These are phyloP conservation scores for Phycomyces nitens DNA, from an alignment of 192 early-diverging fungal species.

Conservation along the genomic window DNA sequence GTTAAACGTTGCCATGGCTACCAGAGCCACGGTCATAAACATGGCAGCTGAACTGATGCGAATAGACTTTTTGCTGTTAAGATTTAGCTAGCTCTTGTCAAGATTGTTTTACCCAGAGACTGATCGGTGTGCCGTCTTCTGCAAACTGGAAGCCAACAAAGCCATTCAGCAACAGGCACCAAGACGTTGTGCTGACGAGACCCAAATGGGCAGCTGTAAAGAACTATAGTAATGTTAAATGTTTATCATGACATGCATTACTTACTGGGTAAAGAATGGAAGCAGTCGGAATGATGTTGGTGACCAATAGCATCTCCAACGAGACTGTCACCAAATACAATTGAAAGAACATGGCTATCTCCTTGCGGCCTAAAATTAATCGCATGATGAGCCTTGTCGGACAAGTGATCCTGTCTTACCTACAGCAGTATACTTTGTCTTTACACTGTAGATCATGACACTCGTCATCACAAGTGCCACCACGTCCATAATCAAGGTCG, in stretches of 20 bases:
- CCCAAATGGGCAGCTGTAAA: slow-evolving; percentile 79
- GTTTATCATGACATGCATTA: slow-evolving; percentile 7
- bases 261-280: slow-evolving; percentile 62
- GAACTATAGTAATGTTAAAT: slow-evolving; percentile 50
- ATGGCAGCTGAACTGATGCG: slow-evolving; percentile 78
- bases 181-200: slow-evolving; percentile 77
- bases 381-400: neutral
- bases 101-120: slow-evolving; percentile 91
- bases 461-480: slow-evolving; percentile 89
- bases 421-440: slow-evolving; percentile 97
- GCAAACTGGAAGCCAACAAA: slow-evolving; percentile 95
- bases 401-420: slow-evolving; percentile 47
- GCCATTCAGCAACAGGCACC: slow-evolving; percentile 90
- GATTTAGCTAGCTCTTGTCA: no score
- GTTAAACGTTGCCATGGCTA: slow-evolving; percentile 81
- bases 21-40: slow-evolving; percentile 70
- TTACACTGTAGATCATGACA: slow-evolving; percentile 96
- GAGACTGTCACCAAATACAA: slow-evolving; percentile 81
- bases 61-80: no score
- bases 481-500: slow-evolving; percentile 88
- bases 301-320: slow-evolving; percentile 84
- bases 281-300: slow-evolving; percentile 87
- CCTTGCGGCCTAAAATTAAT: slow-evolving; percentile 69
- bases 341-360: slow-evolving; percentile 98
- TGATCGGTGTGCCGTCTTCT: slow-evolving; percentile 89